These are phyloP conservation scores for Pichia californica DNA, from an alignment of 805 yeast genomes.

Conservation along the genomic window DNA sequence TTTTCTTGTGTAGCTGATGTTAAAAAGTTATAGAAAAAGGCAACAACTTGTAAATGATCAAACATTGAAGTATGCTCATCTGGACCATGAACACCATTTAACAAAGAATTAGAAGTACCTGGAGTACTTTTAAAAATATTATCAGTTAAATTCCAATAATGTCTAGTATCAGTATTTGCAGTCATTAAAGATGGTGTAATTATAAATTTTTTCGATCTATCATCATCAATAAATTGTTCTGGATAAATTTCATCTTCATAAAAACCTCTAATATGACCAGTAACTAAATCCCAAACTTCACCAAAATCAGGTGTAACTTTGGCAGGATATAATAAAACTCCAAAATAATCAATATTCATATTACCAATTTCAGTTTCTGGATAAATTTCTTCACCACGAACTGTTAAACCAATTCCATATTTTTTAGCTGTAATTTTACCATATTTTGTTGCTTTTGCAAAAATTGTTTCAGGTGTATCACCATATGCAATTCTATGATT, in stretches of 20 bases:
- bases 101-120: constrained; percentile 29
- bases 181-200: constrained; percentile 58
- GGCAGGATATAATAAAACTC: constrained; percentile 28
- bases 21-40: constrained; percentile 22
- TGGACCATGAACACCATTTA: constrained; percentile 49
- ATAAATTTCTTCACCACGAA: constrained; percentile 27
- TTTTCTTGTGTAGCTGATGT: background rate
- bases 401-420: constrained; percentile 34
- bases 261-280: constrained; percentile 57
- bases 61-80: constrained; percentile 52
- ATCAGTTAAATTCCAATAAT: constrained; percentile 56
- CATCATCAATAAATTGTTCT: constrained; percentile 15
- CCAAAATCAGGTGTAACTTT: constrained; percentile 40
- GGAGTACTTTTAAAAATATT: constrained; percentile 61
- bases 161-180: constrained; percentile 66
- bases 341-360: constrained; percentile 15
- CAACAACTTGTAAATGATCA: constrained; percentile 52
- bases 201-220: constrained; percentile 16
- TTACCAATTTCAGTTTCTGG: constrained; percentile 20
- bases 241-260: constrained; percentile 45
- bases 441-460: constrained; percentile 36
- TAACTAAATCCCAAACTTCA: constrained; percentile 46
- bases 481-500: constrained; percentile 50
- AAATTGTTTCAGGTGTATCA: constrained; percentile 31
- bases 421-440: constrained; percentile 29